Conservation (phyloP, 768 basidiomycete species). For the Leccinum variicolor region DNA sequence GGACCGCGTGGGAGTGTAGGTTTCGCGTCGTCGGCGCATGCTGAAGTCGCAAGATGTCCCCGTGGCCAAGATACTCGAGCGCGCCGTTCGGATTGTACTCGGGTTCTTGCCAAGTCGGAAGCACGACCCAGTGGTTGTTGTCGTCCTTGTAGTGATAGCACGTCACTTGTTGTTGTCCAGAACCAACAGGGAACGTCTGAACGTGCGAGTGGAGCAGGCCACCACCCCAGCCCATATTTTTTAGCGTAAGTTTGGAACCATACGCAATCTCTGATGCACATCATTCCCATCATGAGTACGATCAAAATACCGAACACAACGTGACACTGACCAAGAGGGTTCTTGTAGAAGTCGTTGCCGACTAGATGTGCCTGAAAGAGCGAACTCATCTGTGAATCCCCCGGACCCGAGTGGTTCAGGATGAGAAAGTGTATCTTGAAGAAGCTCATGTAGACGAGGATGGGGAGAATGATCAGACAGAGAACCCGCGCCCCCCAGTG, state of each 20-base stretch:
- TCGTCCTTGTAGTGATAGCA: slow-evolving; percentile 99
- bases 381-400: slow-evolving; percentile 98
- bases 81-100: slow-evolving; percentile 60
- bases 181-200: slow-evolving; percentile 92
- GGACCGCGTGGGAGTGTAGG: slow-evolving; percentile 85
- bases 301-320: not conserved
- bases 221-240: slow-evolving; percentile 98
- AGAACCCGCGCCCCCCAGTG: slow-evolving; percentile 88
- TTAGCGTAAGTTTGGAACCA: slow-evolving; percentile 88
- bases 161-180: slow-evolving; percentile 92
- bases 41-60: slow-evolving; percentile 75
- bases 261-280: slow-evolving; percentile 67
- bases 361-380: slow-evolving; percentile 95
- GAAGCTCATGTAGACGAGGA: slow-evolving; percentile 87
- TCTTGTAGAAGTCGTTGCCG: slow-evolving; percentile 90
- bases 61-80: slow-evolving; percentile 69
- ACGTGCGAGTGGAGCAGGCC: slow-evolving; percentile 95
- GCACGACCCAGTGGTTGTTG: slow-evolving; percentile 89
- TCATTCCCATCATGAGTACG: not conserved
- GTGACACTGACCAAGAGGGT: slow-evolving; percentile 69
- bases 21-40: slow-evolving; percentile 86
- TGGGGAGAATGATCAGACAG: slow-evolving; percentile 86
- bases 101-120: slow-evolving; percentile 78
- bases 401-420: slow-evolving; percentile 90
- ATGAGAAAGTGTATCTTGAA: slow-evolving; percentile 98